Percentiles rank a stretch among this genome's conserved stretches.
These are phyloP conservation scores for Podospora appendiculata DNA, from an alignment of 495 filamentous ascomycete species.

Conservation along the genomic window DNA sequence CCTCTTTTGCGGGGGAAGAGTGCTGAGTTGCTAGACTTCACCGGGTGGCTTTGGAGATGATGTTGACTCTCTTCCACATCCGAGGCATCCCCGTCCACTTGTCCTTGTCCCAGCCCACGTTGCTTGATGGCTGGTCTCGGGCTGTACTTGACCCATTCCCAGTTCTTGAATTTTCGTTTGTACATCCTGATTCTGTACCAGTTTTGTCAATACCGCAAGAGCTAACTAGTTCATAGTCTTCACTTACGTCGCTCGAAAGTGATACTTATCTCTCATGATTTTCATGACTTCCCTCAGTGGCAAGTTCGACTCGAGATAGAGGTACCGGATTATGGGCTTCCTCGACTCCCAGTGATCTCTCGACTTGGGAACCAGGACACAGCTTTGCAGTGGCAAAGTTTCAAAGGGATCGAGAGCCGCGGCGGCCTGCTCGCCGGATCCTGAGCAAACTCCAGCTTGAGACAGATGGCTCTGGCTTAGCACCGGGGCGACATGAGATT, in stretches of 20 bases:
- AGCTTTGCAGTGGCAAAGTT: not conserved
- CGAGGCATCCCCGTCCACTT: not conserved
- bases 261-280: not conserved
- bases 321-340: not conserved
- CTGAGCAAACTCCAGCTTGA: too few relatives aligned
- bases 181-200: not conserved
- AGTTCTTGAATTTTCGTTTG: not conserved
- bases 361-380: not conserved
- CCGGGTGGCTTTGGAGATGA: not conserved
- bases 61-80: too few relatives aligned
- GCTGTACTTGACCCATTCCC: not conserved
- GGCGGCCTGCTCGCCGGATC: not conserved
- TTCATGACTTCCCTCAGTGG: not conserved
- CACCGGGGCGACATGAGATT: too few relatives aligned
- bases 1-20: not conserved
- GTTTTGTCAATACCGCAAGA: not conserved
- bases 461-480: too few relatives aligned
- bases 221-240: not conserved
- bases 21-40: not conserved
- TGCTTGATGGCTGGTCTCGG: not conserved
- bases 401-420: not conserved
- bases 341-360: not conserved
- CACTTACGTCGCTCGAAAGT: not conserved
- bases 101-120: not conserved
- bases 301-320: not conserved